Conservation (phyloP, 2,329 filamentous ascomycete genomes). For the Trichoderma arundinaceum region DNA sequence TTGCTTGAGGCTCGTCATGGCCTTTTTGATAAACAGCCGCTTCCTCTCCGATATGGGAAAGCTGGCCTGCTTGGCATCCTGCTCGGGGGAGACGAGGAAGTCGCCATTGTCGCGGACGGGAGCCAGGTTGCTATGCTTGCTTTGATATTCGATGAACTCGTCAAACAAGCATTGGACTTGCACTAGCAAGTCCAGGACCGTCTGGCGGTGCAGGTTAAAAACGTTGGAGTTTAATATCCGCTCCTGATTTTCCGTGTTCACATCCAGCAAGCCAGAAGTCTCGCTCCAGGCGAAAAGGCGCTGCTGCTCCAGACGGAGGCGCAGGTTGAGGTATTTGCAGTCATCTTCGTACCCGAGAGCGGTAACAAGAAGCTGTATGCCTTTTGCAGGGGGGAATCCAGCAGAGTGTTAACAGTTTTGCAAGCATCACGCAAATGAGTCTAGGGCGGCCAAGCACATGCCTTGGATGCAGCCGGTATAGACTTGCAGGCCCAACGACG, state of each 20-base stretch:
- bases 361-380: slow-evolving; percentile 55
- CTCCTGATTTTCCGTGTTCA: slow-evolving; percentile 49
- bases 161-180: slow-evolving; percentile 55
- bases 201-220: slow-evolving; percentile 55
- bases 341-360: slow-evolving; percentile 56
- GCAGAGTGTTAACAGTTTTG: slow-evolving; percentile 9
- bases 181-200: slow-evolving; percentile 55
- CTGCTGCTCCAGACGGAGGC: slow-evolving; percentile 57
- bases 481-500: slow-evolving; percentile 53
- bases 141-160: slow-evolving; percentile 53
- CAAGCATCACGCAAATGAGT: neutral
- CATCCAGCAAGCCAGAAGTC: slow-evolving; percentile 54
- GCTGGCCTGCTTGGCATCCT: slow-evolving; percentile 52
- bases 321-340: slow-evolving; percentile 54
- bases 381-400: slow-evolving; percentile 36
- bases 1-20: slow-evolving; percentile 48
- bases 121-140: slow-evolving; percentile 47
- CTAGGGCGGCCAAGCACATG: slow-evolving; percentile 30
- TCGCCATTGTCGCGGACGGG: slow-evolving; percentile 44
- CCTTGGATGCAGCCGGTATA: slow-evolving; percentile 55
- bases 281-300: slow-evolving; percentile 57
- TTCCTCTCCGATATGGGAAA: slow-evolving; percentile 52
- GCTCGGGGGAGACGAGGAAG: slow-evolving; percentile 48
- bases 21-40: slow-evolving; percentile 52
- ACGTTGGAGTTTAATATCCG: slow-evolving; percentile 54